Evolutionary conservation across 2,329 filamentous ascomycete species (phyloP).

Genomic region (Eurotiales sp.): DNA sequence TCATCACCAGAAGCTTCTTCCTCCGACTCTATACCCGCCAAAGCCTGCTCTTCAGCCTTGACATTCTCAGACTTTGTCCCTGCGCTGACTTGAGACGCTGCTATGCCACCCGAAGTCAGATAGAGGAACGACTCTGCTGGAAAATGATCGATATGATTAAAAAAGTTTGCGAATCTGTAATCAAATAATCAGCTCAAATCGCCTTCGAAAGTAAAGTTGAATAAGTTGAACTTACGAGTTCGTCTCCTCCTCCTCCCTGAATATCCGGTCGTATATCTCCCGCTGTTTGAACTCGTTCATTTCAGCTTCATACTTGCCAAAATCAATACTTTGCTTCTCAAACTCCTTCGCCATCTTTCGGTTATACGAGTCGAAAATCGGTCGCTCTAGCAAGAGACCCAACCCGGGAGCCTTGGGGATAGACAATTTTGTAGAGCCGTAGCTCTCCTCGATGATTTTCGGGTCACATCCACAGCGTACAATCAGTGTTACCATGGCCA

Average conservation of each 20-base stretch:
- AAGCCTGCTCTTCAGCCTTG: constrained; percentile 2
- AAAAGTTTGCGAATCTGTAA: constrained; percentile 68
- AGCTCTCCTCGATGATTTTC: constrained; percentile 68
- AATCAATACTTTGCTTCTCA: constrained; percentile 68
- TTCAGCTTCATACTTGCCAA: constrained; percentile 69
- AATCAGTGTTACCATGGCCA: constrained; percentile 81
- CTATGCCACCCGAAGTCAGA: constrained; percentile 65
- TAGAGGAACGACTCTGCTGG: constrained; percentile 69
- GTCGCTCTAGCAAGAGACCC: constrained; percentile 81
- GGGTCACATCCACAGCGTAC: constrained; percentile 78
- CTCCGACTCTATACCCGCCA: constrained; percentile 24
- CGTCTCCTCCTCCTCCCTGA: constrained; percentile 80
- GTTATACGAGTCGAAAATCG: constrained; percentile 90
- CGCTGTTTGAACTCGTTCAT: constrained; percentile 86
- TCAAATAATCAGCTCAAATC: not conserved
- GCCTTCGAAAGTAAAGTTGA: not conserved
- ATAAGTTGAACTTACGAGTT: constrained; percentile 64
- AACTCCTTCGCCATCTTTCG: constrained; percentile 59
- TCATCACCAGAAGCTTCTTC: constrained; percentile 22
- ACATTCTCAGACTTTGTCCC: constrained; percentile 14
- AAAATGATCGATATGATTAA: constrained; percentile 75
- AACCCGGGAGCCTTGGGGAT: constrained; percentile 93
- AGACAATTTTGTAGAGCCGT: constrained; percentile 67
- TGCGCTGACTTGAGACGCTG: constrained; percentile 48
- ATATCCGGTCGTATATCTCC: constrained; percentile 90